Base-by-base conservation (phyloP, 257 asterid genomes). In the Nicotiana otophora region DNA sequence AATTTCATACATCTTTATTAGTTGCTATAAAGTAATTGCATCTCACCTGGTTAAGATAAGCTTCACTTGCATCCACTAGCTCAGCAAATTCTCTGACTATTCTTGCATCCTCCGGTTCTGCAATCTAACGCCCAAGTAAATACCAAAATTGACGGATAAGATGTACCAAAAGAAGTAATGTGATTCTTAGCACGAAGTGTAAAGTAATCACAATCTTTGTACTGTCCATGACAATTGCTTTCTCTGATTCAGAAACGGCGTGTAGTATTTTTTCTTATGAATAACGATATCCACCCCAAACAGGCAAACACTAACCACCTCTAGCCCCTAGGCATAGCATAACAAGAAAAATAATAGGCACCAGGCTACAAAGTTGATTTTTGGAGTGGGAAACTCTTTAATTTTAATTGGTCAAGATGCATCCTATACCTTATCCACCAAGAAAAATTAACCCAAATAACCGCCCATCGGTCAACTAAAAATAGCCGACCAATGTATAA, bases 91-190 rank as follows among this genome's bases (percentile, higher is more conserved):
- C 98, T 88, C 99, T 84, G 76, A 89, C 62, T 64, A 86, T 72
- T 82, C 99, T 90, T 33, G 82, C 77, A 76, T 91, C 93, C 82
- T 90, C 97, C 15, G 86, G 88, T 86, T 94, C 98, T 96, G 93
- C 97, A 93, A 87, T 83, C 88, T 69, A 87, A 87, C 66, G 60
- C 84, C 84, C 90, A 83, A 75, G 78, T 90, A 80, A 89, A 81
- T 82, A 82, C 83, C 87, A 88, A 77, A 79, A 79, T 62, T 69
- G 78, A 81, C 15, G 81, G 60, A 63, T 75, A 31, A 67, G 26
- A 68, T 46, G 66, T 57, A 66, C 48, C 54, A 36, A 31, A 54
- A 0, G 51, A 78, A 31, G 82, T 11, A 66, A 83, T 23, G 26
- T 14, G 26, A 74, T 57, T 26, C 80, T 1, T 6, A 39, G 7